These are phyloP conservation scores for Theileria annulata DNA, from an alignment of 169 alveolate genomes.

Conservation along the genomic window DNA sequence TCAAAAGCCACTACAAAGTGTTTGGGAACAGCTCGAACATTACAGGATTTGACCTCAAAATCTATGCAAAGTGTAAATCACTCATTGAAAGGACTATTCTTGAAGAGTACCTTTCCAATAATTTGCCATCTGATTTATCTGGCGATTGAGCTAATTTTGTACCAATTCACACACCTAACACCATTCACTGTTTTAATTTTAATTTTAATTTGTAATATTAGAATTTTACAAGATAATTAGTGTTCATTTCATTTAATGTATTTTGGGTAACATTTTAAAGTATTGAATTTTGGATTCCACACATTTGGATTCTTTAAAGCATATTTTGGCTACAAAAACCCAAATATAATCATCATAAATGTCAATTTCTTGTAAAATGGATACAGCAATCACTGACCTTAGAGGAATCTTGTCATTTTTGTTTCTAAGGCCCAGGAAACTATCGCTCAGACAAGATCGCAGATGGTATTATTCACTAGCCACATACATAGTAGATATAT, in stretches of 20 bases:
- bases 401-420: not conserved
- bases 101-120: constrained; percentile 21
- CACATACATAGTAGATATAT: no score
- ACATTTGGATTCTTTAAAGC: not conserved
- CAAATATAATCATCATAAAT: no score
- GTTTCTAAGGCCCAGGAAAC: constrained; percentile 58
- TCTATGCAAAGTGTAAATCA: constrained; percentile 23
- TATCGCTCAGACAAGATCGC: constrained; percentile 52
- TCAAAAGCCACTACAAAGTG: constrained; percentile 9
- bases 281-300: not conserved
- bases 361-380: not conserved
- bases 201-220: not conserved
- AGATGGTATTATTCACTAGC: constrained; percentile 53
- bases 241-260: not conserved
- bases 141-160: not conserved
- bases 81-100: constrained; percentile 28
- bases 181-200: not conserved
- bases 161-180: not conserved
- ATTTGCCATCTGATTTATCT: not conserved
- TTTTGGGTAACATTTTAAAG: not conserved
- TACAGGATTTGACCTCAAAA: constrained; percentile 5
- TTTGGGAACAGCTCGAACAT: not conserved
- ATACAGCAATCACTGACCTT: not conserved
- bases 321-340: not conserved
- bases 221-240: not conserved